Conservation (phyloP, 2,329 filamentous ascomycete genomes). For the Fusarium pininemorale region DNA sequence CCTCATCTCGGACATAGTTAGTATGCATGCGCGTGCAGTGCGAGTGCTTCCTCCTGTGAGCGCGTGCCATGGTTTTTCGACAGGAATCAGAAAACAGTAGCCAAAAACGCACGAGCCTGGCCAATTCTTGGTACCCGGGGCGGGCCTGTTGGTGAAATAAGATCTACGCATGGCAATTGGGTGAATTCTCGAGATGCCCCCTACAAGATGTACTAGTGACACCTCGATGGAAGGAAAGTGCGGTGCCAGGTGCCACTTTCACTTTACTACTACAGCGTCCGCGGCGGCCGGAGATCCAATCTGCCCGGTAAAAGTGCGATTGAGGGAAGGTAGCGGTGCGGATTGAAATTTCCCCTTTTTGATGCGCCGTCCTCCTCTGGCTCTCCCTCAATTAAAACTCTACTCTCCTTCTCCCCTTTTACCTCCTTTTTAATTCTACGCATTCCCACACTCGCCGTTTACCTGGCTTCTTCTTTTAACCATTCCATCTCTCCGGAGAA, state of each 20-base stretch:
- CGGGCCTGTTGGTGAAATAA: slow-evolving; percentile 23
- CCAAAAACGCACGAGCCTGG: slow-evolving; percentile 21
- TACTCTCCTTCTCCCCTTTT: slow-evolving; percentile 41
- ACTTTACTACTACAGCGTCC: slow-evolving; percentile 14
- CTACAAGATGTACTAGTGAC: slow-evolving; percentile 35
- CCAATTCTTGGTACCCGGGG: slow-evolving; percentile 25
- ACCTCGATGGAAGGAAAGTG: slow-evolving; percentile 32
- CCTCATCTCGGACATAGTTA: slow-evolving; percentile 28
- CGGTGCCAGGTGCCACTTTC: slow-evolving; percentile 40
- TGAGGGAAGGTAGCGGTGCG: slow-evolving; percentile 21
- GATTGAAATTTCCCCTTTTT: slow-evolving; percentile 53
- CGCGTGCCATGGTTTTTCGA: slow-evolving; percentile 16
- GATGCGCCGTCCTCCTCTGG: slow-evolving; percentile 30
- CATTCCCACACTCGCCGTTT: slow-evolving; percentile 34
- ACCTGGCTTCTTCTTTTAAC: slow-evolving; percentile 26
- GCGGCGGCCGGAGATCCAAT: slow-evolving; percentile 34
- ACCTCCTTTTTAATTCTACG: slow-evolving; percentile 39
- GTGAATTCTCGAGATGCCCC: slow-evolving; percentile 29
- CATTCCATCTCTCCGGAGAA: slow-evolving; percentile 38
- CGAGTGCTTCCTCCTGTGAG: slow-evolving; percentile 18
- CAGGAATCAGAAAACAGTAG: slow-evolving; percentile 2
- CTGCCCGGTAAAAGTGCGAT: slow-evolving; percentile 14
- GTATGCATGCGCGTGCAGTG: slow-evolving; percentile 9
- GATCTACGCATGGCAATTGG: slow-evolving; percentile 31
- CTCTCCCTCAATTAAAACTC: slow-evolving; percentile 38